Evolutionary conservation across 1,284 basidiomycete species (phyloP), one percentile per base, ranked within the genome.

Genomic region (Takashimella tepidaria): DNA sequence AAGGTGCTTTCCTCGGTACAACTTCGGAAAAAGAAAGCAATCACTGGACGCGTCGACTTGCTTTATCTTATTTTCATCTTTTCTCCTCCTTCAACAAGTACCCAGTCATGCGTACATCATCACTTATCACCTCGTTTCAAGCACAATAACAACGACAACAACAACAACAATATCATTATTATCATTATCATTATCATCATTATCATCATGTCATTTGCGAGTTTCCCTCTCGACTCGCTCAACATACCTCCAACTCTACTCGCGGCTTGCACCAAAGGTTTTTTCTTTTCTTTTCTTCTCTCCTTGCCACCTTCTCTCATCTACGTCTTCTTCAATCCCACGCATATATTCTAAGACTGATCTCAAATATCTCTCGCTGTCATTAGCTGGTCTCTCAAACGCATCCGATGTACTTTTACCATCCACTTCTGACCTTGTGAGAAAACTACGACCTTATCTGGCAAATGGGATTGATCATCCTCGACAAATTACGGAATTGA

Each of bases 331-430:
- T 43, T 49, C 31, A 12, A 16, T 11, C 24, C 8, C 41, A 13
- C 22, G 21, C 3, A 50, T 24, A 50, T 58, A 43, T 48, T 47
- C n/a, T n/a, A n/a, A n/a, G n/a, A n/a, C n/a, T n/a, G n/a, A n/a
- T n/a, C n/a, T n/a, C n/a, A n/a, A n/a, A n/a, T n/a, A n/a, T n/a
- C n/a, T n/a, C n/a, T n/a, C n/a, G n/a, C n/a, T n/a, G n/a, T n/a
- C 19, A 3, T 10, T 55, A 72, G 72, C 68, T 16, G 68, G 62
- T 16, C 60, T 66, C 40, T 51, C 56, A 11, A 60, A 61, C 27
- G 63, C 70, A 1, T 57, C 66, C n/a, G 75, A 76, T 49, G 54
- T 77, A 44, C 64, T 77, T 6, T 60, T 75, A 0, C 52, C 64
- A 16, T 61, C 68, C 1, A 58, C 68, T 2, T 52, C 58, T 0